Evolutionary conservation across 805 yeast genomes (phyloP).

Genomic region (Saturnispora diversa): DNA sequence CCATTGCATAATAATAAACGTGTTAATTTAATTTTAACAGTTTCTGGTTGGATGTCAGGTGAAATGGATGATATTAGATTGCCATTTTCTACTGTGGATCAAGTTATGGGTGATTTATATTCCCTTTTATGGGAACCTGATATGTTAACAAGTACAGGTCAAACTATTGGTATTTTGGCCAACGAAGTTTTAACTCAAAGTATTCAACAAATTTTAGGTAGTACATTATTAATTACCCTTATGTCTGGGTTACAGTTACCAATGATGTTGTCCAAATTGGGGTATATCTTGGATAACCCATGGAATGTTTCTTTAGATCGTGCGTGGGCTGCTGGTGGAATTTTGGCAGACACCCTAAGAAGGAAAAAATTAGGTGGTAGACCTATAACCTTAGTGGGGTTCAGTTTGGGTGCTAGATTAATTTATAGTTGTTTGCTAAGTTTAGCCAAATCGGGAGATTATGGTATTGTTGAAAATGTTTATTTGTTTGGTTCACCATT

Average conservation of each 20-base stretch:
- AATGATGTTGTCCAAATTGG: slow-evolving; percentile 79
- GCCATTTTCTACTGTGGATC: slow-evolving; percentile 95
- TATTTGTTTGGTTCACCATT: slow-evolving; percentile 82
- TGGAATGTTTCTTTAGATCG: slow-evolving; percentile 97
- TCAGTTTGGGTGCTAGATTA: slow-evolving; percentile 87
- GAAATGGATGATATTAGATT: slow-evolving; percentile 90
- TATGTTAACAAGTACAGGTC: slow-evolving; percentile 92
- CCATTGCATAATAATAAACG: slow-evolving; percentile 89
- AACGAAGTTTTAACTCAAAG: slow-evolving; percentile 89
- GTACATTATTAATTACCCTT: slow-evolving; percentile 77
- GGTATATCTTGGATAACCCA: slow-evolving; percentile 88
- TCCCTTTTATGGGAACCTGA: slow-evolving; percentile 97
- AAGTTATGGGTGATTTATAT: slow-evolving; percentile 93
- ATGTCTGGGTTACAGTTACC: slow-evolving; percentile 93
- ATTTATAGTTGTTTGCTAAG: slow-evolving; percentile 85
- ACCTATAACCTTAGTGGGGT: slow-evolving; percentile 88
- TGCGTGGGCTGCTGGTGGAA: slow-evolving; percentile 93
- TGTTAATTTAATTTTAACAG: slow-evolving; percentile 77
- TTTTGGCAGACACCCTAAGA: slow-evolving; percentile 84
- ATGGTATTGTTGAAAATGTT: slow-evolving; percentile 84
- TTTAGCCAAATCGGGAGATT: slow-evolving; percentile 76
- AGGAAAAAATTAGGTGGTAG: slow-evolving; percentile 84
- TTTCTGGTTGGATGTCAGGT: slow-evolving; percentile 97
- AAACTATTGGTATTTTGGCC: slow-evolving; percentile 87
- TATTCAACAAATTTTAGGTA: slow-evolving; percentile 90